phyloP scores from a whole-genome alignment of 345 rosid species.

The Moricandia arvensis region DNA sequence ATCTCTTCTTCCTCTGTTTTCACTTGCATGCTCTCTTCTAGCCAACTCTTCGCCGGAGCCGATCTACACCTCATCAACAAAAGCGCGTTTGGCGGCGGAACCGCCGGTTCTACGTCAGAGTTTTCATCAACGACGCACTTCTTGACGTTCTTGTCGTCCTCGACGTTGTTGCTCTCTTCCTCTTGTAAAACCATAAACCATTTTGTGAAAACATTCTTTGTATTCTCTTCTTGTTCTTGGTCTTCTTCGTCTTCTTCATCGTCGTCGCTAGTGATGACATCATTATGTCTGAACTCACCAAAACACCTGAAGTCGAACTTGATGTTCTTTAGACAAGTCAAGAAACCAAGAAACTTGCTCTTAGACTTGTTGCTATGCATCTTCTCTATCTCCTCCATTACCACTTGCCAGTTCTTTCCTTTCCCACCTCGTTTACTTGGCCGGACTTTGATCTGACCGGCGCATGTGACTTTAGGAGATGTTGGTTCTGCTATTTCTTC shows the following conservation, averaged over 20 bases:
- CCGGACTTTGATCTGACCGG: slow-evolving; percentile 90
- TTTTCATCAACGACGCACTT: slow-evolving; percentile 16
- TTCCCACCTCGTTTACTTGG: slow-evolving; percentile 43
- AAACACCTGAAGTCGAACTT: slow-evolving; percentile 65
- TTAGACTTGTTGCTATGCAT: slow-evolving; percentile 49
- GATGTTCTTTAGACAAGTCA: slow-evolving; percentile 60
- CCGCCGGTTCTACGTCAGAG: slow-evolving; percentile 37
- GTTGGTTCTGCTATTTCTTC: slow-evolving; percentile 67
- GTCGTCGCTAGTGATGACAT: slow-evolving; percentile 47
- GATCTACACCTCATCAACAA: slow-evolving; percentile 78
- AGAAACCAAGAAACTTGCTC: slow-evolving; percentile 59
- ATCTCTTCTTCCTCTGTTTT: slow-evolving; percentile 10
- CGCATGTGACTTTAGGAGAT: slow-evolving; percentile 90
- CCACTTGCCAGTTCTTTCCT: slow-evolving; percentile 73
- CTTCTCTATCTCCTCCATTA: slow-evolving; percentile 74
- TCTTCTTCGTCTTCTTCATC: slow-evolving; percentile 39
- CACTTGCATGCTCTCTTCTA: slow-evolving; percentile 37
- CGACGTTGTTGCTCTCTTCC: slow-evolving; percentile 35
- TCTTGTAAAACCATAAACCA: slow-evolving; percentile 85
- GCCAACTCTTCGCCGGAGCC: slow-evolving; percentile 75
- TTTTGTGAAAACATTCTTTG: slow-evolving; percentile 64
- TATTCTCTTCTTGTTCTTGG: slow-evolving; percentile 29
- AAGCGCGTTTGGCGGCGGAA: slow-evolving; percentile 79
- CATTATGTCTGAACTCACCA: slow-evolving; percentile 57
- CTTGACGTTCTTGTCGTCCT: slow-evolving; percentile 25